Base-by-base conservation (phyloP, 148 eudicot species). In the Fallopia convolvulus region DNA sequence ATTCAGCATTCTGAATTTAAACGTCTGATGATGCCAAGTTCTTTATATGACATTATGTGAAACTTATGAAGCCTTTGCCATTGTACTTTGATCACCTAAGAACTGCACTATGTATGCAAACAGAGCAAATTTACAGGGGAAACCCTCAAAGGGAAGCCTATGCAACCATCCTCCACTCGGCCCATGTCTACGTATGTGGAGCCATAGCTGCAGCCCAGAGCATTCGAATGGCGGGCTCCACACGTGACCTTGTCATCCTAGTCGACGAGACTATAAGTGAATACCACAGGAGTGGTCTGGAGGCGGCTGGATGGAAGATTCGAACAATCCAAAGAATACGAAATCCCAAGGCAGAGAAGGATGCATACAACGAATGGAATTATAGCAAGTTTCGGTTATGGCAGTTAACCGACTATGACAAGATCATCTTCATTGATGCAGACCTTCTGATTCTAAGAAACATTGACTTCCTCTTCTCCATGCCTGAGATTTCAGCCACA, bases 361-460 rank as follows among this genome's bases (percentile, higher is more conserved):
- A 92, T 60, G 88, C 98, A 14, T 94, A 94, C 65, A 94, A 94
- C 47, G 98, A 94, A 78, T 94, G 93, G 91, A 94, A 94, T 80
- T 94, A 94, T 81, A 94, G 98, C 89, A 94, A 94, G 86, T 94
- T 94, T 84, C 83, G 97, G 3, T 72, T 94, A 71, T 94, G 98
- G 98, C 97, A 94, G 65, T 83, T 92, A 6, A 94, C 93, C 0
- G 97, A 94, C 55, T 94, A 94, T 49, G 93, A 94, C 80, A 92
- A 89, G 76, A 87, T 94, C 83, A 90, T 94, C 36, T 94, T 94
- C 87, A 89, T 94, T 6, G 98, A 94, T 63, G 90, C 98, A 2
- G 98, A 93, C 50, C 82, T 93, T 23, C 87, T 93, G 6, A 82
- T 93, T 55, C 83, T 93, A 2, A 52, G 88, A 14, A 93, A 91